Percentiles rank a stretch among this genome's conserved stretches.
These are phyloP conservation scores for Didymella exigua DNA, from an alignment of 2,329 filamentous ascomycete genomes.

Conservation along the genomic window DNA sequence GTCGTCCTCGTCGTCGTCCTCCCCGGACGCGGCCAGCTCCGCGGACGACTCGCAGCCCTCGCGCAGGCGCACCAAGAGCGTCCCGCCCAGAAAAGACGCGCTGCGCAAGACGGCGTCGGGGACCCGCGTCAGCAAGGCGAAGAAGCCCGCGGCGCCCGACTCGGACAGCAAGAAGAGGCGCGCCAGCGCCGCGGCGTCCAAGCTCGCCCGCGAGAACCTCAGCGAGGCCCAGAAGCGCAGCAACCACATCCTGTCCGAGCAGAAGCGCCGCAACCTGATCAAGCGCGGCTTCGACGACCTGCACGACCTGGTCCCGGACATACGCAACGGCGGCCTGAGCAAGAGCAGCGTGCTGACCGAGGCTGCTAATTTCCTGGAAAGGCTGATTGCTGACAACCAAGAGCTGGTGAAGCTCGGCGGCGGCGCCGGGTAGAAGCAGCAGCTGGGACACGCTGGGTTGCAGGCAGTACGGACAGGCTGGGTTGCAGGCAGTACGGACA, in stretches of 20 bases:
- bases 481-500: too few species aligned
- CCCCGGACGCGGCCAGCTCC: constrained; percentile 30
- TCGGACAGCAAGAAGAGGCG: constrained; percentile 35
- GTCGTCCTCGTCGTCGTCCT: too few species aligned
- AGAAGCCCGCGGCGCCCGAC: constrained; percentile 28
- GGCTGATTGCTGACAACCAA: constrained; percentile 69
- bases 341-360: constrained; percentile 81
- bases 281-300: constrained; percentile 83
- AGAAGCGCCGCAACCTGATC: constrained; percentile 82
- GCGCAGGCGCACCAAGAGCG: constrained; percentile 34
- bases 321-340: constrained; percentile 76
- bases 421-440: neutral
- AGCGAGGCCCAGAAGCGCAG: constrained; percentile 80
- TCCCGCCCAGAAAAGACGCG: constrained; percentile 18
- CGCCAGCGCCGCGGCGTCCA: constrained; percentile 30
- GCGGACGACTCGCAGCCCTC: constrained; percentile 32
- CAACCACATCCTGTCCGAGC: constrained; percentile 87
- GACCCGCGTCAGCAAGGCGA: constrained; percentile 26
- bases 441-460: too few species aligned
- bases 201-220: constrained; percentile 60
- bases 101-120: constrained; percentile 26
- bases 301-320: constrained; percentile 74
- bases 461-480: too few species aligned
- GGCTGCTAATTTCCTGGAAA: constrained; percentile 78
- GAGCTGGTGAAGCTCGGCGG: constrained; percentile 14